phyloP scores from a whole-genome alignment of 305 asterid genomes.

The Salvia sclarea region DNA sequence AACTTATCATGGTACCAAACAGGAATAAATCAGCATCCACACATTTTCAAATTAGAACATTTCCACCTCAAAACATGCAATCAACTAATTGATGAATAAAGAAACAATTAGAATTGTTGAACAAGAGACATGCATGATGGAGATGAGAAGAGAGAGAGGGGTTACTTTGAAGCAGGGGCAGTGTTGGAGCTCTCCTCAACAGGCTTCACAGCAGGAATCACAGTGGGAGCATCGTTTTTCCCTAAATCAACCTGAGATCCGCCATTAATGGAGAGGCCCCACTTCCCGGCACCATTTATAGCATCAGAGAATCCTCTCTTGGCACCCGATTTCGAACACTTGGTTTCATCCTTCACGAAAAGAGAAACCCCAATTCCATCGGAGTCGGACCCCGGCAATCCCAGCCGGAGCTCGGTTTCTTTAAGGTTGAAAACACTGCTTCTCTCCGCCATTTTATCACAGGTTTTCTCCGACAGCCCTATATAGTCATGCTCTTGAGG shows the following conservation, averaged over 20 bases:
- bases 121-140: neutral
- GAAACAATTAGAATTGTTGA: neutral
- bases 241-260: constrained; percentile 54
- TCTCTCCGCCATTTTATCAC: constrained; percentile 38
- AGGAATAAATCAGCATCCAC: constrained; percentile 11
- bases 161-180: constrained; percentile 56
- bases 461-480: constrained; percentile 50
- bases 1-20: constrained; percentile 19
- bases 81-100: neutral
- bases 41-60: neutral
- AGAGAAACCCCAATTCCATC: constrained; percentile 49
- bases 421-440: constrained; percentile 43
- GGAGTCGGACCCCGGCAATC: constrained; percentile 76
- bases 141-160: too few species aligned
- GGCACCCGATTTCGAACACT: constrained; percentile 51
- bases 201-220: constrained; percentile 30
- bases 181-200: constrained; percentile 39
- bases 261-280: constrained; percentile 57
- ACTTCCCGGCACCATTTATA: constrained; percentile 63
- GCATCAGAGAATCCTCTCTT: constrained; percentile 78
- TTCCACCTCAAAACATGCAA: neutral
- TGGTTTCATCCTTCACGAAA: constrained; percentile 50
- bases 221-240: constrained; percentile 28
- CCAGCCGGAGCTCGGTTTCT: constrained; percentile 82
- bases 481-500: constrained; percentile 60